Conservation (phyloP, 257 asterid species). For the Echium plantagineum region DNA sequence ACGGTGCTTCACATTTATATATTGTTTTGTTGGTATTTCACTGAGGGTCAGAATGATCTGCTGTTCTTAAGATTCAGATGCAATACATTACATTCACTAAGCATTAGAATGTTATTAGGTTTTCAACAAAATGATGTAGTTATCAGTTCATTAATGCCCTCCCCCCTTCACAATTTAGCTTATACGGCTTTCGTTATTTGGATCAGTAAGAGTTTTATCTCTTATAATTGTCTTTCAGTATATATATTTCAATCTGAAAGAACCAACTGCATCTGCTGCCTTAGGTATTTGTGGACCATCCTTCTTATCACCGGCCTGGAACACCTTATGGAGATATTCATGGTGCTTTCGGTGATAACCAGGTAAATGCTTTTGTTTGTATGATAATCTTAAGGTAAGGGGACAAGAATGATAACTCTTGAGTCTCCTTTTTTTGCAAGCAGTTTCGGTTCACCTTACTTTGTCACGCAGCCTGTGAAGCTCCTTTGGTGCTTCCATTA, state of each 20-base stretch:
- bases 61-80: too few relatives aligned
- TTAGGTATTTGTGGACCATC: conserved; percentile 88
- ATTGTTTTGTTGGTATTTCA: neutral
- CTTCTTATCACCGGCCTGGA: conserved; percentile 82
- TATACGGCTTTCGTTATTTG: too few relatives aligned
- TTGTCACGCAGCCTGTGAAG: conserved; percentile 97
- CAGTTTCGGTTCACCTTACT: conserved; percentile 96
- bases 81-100: too few relatives aligned
- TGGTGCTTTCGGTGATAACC: conserved; percentile 98
- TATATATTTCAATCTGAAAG: neutral
- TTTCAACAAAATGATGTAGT: too few relatives aligned
- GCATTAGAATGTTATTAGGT: too few relatives aligned
- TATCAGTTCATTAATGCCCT: too few relatives aligned
- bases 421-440: conserved; percentile 22
- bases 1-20: neutral
- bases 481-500: conserved; percentile 81
- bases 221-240: neutral
- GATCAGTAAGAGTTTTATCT: neutral
- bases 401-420: conserved; percentile 7
- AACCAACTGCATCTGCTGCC: conserved; percentile 7
- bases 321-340: conserved; percentile 81
- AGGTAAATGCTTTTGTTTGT: conserved; percentile 33
- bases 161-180: too few relatives aligned
- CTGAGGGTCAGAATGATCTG: neutral
- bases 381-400: conserved; percentile 1